These are phyloP conservation scores for Casuarina glauca DNA, from an alignment of 306 rosid species.

Conservation along the genomic window DNA sequence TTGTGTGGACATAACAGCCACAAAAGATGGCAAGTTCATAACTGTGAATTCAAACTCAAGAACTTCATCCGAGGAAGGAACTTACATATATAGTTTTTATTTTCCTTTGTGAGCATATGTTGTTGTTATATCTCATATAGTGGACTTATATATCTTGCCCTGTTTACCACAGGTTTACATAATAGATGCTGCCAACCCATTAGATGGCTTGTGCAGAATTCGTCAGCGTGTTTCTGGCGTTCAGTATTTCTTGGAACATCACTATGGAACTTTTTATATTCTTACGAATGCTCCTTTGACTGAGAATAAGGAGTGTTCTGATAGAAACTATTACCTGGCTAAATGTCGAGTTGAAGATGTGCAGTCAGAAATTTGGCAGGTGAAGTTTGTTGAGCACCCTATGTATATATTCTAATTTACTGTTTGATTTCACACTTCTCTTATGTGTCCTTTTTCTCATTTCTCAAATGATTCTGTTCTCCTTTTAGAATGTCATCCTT, in stretches of 20 bases:
- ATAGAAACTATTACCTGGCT: conserved; percentile 75
- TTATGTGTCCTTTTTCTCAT: conserved; percentile 24
- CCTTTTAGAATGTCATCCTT: conserved; percentile 62
- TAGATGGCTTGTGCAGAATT: conserved; percentile 59
- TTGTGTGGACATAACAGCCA: conserved; percentile 91
- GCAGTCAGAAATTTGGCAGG: conserved; percentile 66
- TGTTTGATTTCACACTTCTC: conserved; percentile 7
- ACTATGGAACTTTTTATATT: conserved; percentile 72
- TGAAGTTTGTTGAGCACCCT: conserved; percentile 33
- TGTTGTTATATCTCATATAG: conserved; percentile 20
- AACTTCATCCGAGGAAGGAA: conserved; percentile 99
- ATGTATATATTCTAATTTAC: conserved; percentile 1
- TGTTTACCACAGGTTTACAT: conserved; percentile 69
- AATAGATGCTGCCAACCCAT: conserved; percentile 67
- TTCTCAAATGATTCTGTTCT: conserved; percentile 23
- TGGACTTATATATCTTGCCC: conserved; percentile 32
- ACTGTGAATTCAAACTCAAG: conserved; percentile 98
- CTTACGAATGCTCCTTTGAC: conserved; percentile 79
- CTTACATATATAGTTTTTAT: conserved; percentile 29
- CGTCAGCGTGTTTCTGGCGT: conserved; percentile 66
- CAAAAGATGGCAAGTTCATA: conserved; percentile 96
- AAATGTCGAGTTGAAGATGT: conserved; percentile 61
- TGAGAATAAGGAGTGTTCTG: conserved; percentile 44
- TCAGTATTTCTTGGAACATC: conserved; percentile 88
- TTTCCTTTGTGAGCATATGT: conserved; percentile 23